A percentile compares a stretch with the other conserved stretches of the same genome.
These are phyloP conservation scores for Tricholoma sp. DNA, from an alignment of 768 basidiomycete species.

Conservation along the genomic window DNA sequence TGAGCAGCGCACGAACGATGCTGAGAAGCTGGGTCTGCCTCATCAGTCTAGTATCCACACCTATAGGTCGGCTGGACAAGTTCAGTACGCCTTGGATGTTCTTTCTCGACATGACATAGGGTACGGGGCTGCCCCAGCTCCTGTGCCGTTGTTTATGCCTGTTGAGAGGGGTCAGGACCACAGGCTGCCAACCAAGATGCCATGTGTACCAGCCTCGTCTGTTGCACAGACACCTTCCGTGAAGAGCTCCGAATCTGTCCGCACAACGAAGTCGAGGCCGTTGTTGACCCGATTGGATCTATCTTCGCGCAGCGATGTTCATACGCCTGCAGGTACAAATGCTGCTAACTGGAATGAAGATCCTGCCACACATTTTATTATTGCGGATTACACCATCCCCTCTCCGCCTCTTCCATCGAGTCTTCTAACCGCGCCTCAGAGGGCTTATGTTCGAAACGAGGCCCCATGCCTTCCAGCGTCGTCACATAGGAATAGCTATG, in stretches of 20 bases:
- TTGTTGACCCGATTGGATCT: slow-evolving; percentile 1
- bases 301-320: not conserved
- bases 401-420: slow-evolving; percentile 1
- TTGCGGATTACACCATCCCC: slow-evolving; percentile 5
- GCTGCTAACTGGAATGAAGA: not conserved
- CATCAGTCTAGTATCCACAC: slow-evolving; percentile 12
- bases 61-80: slow-evolving; percentile 15
- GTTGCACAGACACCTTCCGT: slow-evolving; percentile 4
- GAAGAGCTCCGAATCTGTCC: not conserved
- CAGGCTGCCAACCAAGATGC: slow-evolving; percentile 7
- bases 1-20: slow-evolving; percentile 13
- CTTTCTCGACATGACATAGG: slow-evolving; percentile 12
- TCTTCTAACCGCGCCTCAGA: slow-evolving; percentile 1
- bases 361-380: slow-evolving; percentile 3
- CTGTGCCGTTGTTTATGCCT: slow-evolving; percentile 19
- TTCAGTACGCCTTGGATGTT: slow-evolving; percentile 15
- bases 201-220: slow-evolving; percentile 7
- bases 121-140: slow-evolving; percentile 8
- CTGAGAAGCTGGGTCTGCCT: slow-evolving; percentile 16
- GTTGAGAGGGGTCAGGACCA: slow-evolving; percentile 1
- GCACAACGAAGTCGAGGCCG: slow-evolving; percentile 4
- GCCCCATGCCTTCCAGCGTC: not conserved
- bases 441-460: slow-evolving; percentile 1
- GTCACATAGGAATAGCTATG: not conserved
- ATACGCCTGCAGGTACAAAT: not conserved